Conservation (phyloP, 1,284 basidiomycete genomes). For the Rhodotorula sp. region DNA sequence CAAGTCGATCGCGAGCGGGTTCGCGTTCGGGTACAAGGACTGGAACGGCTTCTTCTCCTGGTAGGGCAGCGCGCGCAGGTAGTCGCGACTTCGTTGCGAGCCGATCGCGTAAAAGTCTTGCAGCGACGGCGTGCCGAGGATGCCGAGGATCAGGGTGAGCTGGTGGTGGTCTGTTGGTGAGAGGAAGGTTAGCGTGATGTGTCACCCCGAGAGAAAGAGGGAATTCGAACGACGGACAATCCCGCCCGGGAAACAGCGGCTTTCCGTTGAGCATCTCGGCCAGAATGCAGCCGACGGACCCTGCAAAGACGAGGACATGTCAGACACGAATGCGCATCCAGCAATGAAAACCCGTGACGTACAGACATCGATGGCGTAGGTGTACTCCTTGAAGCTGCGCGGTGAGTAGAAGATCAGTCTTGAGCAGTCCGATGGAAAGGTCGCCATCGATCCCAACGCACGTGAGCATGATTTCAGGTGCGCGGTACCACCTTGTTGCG, state of each 20-base stretch:
- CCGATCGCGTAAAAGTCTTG: constrained; percentile 68
- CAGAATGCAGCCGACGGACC: constrained; percentile 95
- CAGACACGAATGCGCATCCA: no score
- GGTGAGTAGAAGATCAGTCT: neutral
- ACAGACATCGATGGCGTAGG: constrained; percentile 81
- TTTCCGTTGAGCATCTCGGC: constrained; percentile 90
- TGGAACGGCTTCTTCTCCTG: constrained; percentile 76
- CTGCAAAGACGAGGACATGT: constrained; percentile 45
- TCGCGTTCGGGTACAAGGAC: constrained; percentile 68
- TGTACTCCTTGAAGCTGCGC: constrained; percentile 79
- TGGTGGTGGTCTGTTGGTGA: constrained; percentile 52
- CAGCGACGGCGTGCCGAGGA: constrained; percentile 60
- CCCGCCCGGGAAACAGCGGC: constrained; percentile 92
- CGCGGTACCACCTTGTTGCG: constrained; percentile 79
- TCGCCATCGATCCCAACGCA: constrained; percentile 53
- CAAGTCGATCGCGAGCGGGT: constrained; percentile 83
- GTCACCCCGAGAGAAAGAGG: neutral
- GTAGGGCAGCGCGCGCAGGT: constrained; percentile 89
- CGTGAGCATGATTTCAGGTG: constrained; percentile 94
- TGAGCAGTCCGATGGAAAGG: neutral
- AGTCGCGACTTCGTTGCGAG: constrained; percentile 79
- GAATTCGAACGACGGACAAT: constrained; percentile 55
- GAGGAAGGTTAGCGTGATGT: no score
- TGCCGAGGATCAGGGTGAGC: constrained; percentile 60
- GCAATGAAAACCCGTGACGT: no score